Percentiles rank a stretch among this genome's conserved stretches.
These are phyloP conservation scores for Hyaloscypha variabilis DNA, from an alignment of 495 filamentous ascomycete species.

Conservation along the genomic window DNA sequence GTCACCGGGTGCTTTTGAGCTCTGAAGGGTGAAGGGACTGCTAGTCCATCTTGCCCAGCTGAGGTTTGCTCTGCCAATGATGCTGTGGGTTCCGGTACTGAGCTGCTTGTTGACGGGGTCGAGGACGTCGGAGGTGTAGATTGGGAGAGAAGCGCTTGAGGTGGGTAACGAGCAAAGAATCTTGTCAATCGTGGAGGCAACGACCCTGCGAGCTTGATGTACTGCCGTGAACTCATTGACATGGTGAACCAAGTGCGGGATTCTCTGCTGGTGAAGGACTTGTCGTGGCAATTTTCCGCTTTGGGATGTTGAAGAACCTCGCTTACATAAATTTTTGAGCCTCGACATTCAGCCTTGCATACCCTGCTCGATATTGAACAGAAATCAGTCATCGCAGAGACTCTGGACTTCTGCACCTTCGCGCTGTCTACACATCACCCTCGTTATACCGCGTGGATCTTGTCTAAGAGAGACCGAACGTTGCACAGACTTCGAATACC, in stretches of 20 bases:
- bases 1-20: slow-evolving; percentile 70
- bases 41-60: slow-evolving; percentile 32
- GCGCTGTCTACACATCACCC: background rate
- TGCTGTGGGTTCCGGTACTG: slow-evolving; percentile 28
- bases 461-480: background rate
- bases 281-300: background rate
- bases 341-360: slow-evolving; percentile 28
- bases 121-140: slow-evolving; percentile 40
- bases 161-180: slow-evolving; percentile 90
- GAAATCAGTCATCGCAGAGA: background rate
- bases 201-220: slow-evolving; percentile 55
- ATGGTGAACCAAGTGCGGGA: slow-evolving; percentile 1
- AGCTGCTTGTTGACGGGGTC: slow-evolving; percentile 31
- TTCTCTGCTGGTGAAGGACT: background rate
- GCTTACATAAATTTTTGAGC: slow-evolving; percentile 26
- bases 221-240: slow-evolving; percentile 18
- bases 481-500: background rate
- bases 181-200: slow-evolving; percentile 76
- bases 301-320: slow-evolving; percentile 2
- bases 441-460: background rate
- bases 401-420: background rate
- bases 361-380: background rate
- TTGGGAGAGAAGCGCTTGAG: slow-evolving; percentile 52
- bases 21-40: slow-evolving; percentile 72
- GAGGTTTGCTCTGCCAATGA: slow-evolving; percentile 24